Conservation (phyloP, 345 rosid species). For the Arabidopsis thaliana region DNA sequence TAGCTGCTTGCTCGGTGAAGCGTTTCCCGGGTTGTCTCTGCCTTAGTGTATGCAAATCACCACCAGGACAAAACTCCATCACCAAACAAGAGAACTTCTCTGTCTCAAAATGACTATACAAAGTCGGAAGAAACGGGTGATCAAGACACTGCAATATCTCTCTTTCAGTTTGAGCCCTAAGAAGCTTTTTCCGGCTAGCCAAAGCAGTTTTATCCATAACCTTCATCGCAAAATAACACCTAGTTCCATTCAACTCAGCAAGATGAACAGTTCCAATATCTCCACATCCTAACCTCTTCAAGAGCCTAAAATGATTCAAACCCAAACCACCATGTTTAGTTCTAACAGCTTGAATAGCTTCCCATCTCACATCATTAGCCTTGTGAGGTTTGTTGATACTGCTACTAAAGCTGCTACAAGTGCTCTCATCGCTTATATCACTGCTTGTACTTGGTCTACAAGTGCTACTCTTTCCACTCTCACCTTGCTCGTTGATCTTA, state of each 20-base stretch:
- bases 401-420: constrained; percentile 81
- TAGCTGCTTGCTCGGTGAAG: constrained; percentile 81
- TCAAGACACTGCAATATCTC: constrained; percentile 78
- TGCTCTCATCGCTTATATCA: constrained; percentile 81
- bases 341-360: constrained; percentile 81
- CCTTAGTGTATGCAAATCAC: constrained; percentile 81
- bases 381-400: constrained; percentile 79
- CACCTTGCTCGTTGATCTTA: constrained; percentile 54
- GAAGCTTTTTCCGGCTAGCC: constrained; percentile 80
- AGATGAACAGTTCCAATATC: constrained; percentile 86
- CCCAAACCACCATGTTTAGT: constrained; percentile 68
- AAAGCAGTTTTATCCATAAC: constrained; percentile 78
- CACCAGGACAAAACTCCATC: constrained; percentile 93
- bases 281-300: constrained; percentile 80
- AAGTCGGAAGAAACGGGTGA: constrained; percentile 84
- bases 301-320: constrained; percentile 74
- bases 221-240: constrained; percentile 79
- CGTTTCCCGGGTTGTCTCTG: constrained; percentile 86
- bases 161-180: constrained; percentile 82
- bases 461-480: constrained; percentile 72
- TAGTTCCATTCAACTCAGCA: constrained; percentile 70
- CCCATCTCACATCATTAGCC: constrained; percentile 79
- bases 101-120: constrained; percentile 81
- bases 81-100: constrained; percentile 86
- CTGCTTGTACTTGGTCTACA: constrained; percentile 79